These are phyloP conservation scores for Naematelia encephala DNA, from an alignment of 768 basidiomycete genomes.

Conservation along the genomic window DNA sequence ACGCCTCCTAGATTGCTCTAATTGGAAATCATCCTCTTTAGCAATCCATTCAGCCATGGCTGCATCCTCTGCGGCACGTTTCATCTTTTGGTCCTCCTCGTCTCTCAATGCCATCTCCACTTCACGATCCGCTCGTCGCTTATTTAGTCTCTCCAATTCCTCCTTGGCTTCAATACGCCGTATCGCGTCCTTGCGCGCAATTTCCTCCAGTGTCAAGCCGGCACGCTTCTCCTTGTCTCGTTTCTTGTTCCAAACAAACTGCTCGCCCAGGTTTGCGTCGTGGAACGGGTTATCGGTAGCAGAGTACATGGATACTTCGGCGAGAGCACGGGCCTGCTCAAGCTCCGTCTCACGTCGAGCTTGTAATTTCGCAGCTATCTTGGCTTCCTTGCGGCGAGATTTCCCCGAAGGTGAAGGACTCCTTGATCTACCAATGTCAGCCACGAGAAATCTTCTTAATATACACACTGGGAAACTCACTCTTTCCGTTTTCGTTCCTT, in stretches of 20 bases:
- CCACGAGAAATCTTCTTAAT: background rate
- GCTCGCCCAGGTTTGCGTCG: conserved; percentile 91
- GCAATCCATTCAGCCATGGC: conserved; percentile 98
- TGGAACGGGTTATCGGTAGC: conserved; percentile 97
- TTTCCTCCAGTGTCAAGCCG: conserved; percentile 74
- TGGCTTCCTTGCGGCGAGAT: conserved; percentile 76
- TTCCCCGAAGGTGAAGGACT: conserved; percentile 65
- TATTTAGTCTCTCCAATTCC: conserved; percentile 87
- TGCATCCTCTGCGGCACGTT: conserved; percentile 83
- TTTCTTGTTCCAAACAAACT: conserved; percentile 99
- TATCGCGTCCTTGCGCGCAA: conserved; percentile 72
- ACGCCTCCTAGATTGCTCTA: conserved; percentile 85
- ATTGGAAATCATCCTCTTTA: conserved; percentile 94
- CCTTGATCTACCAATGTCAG: background rate
- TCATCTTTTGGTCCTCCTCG: conserved; percentile 86
- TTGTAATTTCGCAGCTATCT: conserved; percentile 74
- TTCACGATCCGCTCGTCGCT: conserved; percentile 85
- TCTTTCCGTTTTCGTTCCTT: conserved; percentile 56
- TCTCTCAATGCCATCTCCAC: conserved; percentile 81
- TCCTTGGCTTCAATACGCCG: conserved; percentile 87
- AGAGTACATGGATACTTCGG: conserved; percentile 90
- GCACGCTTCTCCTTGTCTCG: conserved; percentile 89
- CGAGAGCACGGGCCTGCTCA: conserved; percentile 82
- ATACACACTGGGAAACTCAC: conserved; percentile 52
- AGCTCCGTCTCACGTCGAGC: conserved; percentile 48